Evolutionary conservation across 106 monocot genomes (phyloP), one percentile per base, ranked within the genome.

Genomic region (Posidonia australis): DNA sequence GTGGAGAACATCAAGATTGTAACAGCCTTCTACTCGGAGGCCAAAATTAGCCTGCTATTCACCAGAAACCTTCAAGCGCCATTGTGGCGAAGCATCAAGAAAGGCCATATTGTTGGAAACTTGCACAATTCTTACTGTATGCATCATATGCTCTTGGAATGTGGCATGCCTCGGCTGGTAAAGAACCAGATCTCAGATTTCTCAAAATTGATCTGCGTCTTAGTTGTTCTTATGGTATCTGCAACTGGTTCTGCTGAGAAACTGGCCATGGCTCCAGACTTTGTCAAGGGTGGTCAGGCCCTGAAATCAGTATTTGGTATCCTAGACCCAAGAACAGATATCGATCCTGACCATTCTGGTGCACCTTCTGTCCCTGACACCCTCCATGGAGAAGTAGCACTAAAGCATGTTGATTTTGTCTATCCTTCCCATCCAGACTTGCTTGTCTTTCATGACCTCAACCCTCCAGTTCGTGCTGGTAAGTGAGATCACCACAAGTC

Each of bases 141-240:
- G 90, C 96, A 24, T 86, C 90, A 11, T 96, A 96, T 67, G 80
- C 90, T 0, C 71, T 96, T 1, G 96, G 96, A 25, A 76, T 96
- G 1, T 96, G 96, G 96, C 90, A 96, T 29, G 96, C 96, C 0
- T 62, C 96, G 87, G 82, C 77, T 96, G 21, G 96, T 96, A 30
- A 87, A 96, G 76, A 90, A 89, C 71, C 74, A 77, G 32, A 70
- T 90, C 54, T 96, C 96, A 6, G 90, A 96, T 78, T 96, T 96
- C 84, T 96, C 96, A 27, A 87, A 82, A 59, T 84, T 84, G 60
- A 96, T 96, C 54, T 75, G 96, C 9, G 96, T 96, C 41, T 96
- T 96, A 80, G 90, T 96, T 90, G 90, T 96, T 36, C 86, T 96
- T 27, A 96, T 96, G 94, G 94, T 96, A 22, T 96, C 96, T 0